These are phyloP conservation scores for Diaporthe longicolla DNA, from an alignment of 2,329 filamentous ascomycete species.

Conservation along the genomic window DNA sequence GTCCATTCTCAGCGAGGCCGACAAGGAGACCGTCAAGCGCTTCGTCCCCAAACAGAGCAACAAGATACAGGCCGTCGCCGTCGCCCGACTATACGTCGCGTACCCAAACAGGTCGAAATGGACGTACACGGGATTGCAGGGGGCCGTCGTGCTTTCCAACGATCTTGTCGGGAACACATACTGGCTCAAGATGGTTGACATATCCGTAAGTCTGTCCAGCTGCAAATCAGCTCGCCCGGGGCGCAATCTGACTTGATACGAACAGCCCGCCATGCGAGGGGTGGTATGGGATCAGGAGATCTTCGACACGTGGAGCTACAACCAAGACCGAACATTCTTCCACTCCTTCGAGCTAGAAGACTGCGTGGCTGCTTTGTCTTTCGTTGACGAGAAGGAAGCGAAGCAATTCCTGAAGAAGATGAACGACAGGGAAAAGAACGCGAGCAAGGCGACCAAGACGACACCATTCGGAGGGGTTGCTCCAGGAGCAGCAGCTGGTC, in stretches of 20 bases:
- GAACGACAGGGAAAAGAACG: constrained; percentile 95
- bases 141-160: constrained; percentile 91
- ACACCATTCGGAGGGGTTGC: constrained; percentile 78
- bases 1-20: constrained; percentile 86
- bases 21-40: constrained; percentile 97
- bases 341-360: constrained; percentile 97
- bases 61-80: constrained; percentile 97
- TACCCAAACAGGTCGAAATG: constrained; percentile 89
- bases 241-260: constrained; percentile 39
- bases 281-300: constrained; percentile 99
- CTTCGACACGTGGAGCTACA: constrained; percentile 94
- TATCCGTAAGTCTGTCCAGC: constrained; percentile 77
- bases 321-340: constrained; percentile 97
- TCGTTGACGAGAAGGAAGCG: constrained; percentile 97
- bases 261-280: constrained; percentile 80
- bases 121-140: constrained; percentile 94
- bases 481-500: constrained; percentile 55
- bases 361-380: constrained; percentile 90
- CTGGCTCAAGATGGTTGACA: constrained; percentile 97
- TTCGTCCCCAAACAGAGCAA: constrained; percentile 93
- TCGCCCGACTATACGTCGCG: constrained; percentile 93
- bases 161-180: constrained; percentile 96
- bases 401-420: constrained; percentile 98
- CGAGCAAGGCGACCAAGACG: constrained; percentile 85
- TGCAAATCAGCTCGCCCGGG: not conserved